Evolutionary conservation across 169 alveolate genomes (phyloP), one percentile per base, ranked within the genome.

Genomic region (Plasmodium gonderi): DNA sequence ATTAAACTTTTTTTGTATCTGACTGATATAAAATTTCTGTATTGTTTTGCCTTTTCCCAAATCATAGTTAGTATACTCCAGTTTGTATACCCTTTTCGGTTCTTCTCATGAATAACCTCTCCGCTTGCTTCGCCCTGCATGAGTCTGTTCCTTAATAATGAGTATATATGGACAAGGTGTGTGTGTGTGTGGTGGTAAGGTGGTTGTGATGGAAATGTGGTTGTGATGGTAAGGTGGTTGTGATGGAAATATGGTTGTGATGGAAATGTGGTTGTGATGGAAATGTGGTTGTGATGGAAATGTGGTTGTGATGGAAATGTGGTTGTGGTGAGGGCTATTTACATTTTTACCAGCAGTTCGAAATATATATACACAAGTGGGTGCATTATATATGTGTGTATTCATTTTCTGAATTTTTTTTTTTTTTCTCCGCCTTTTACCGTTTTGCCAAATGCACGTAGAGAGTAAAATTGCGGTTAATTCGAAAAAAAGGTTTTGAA

Each of bases 381-480:
- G 8, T 76, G 49, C 14, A 47, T 33, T 65, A 54, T 69, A 9
- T 26, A 36, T 79, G 40, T 29, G 7, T 36, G 8, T 29, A 26
- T 23, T 29, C 68, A 23, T 77, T 45, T 67, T 49, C 26, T 8
- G n/a, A n/a, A n/a, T n/a, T 51, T 17, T 9, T 14, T 23, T 14
- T 36, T 11, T 80, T 33, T n/a, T 42, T 17, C 45, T 8, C 8
- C n/a, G 2, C 38, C 6, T n/a, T 20, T 85, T 54, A 85, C 92
- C 69, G 14, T 33, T 74, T 75, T 14, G n/a, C 14, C 42, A 85
- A 36, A 65, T 85, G 38, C 64, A 85, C 79, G 26, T 85, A 85
- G n/a, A 85, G 44, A 8, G 92, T 85, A 26, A 75, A 85, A 17
- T 54, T 81, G 47, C 78, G 44, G 69, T 40, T 85, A 44, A 85